Base-by-base conservation (phyloP, 2,329 filamentous ascomycete genomes). In the Hypoxylon sp. region DNA sequence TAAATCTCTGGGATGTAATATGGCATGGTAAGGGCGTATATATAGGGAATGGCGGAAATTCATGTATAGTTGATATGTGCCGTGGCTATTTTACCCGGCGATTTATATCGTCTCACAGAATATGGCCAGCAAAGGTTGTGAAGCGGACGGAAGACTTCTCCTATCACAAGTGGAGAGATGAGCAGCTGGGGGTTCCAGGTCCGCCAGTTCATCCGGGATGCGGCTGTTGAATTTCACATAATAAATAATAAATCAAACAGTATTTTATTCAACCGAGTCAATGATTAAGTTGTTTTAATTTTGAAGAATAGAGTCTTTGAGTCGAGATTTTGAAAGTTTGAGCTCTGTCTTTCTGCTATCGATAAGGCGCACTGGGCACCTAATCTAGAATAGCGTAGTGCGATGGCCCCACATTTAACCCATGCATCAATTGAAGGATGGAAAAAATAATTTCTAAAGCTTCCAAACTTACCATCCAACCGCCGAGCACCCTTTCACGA, bases 361-460 rank as follows among this genome's bases (percentile, higher is more conserved):
- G 50, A 55, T 62, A 61, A 60, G n/a, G 8, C 19, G 3, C 3
- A 22, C 19, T 22, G 19, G 19, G 19, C 9, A 46, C n/a, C 14
- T 5, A 46, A 35, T 29, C 17, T 2, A 14, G 31, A 35, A 44
- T 52, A 17, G 44, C 29, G 33, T 24, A 17, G 29, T 22, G 8
- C 4, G 2, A 19, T 9, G 1, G 46, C 1, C 22, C 67, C 67
- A 63, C 24, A 66, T n/a, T 62, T 60, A 56, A 53, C 44, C 29
- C 44, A 63, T 60, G 50, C 63, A 66, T 60, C 67, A 67, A 70
- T 70, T 63, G 64, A 70, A 59, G 53, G 26, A 42, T n/a, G 50
- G 62, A 62, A 63, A 70, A 67, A 67, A 64, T 22, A 58, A 61
- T 55, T 65, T 58, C 14, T 24, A 31, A 19, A 68, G 44, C 56